Conservation (phyloP, 495 filamentous ascomycete genomes). For the Chaetomium cochliodes region DNA sequence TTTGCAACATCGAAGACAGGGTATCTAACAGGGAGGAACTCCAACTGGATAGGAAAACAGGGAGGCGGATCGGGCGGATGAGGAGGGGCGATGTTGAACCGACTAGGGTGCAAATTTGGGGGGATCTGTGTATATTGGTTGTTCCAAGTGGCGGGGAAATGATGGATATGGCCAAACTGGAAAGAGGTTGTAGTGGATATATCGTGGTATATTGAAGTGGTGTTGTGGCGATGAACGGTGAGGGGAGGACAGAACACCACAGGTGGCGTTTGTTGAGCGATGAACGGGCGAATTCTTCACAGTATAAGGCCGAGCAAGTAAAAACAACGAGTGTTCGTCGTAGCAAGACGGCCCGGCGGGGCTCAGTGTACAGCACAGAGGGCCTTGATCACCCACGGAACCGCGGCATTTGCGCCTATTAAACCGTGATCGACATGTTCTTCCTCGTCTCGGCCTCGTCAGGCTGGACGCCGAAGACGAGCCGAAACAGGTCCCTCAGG, state of each 20-base stretch:
- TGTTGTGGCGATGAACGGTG: neutral
- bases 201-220: neutral
- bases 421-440: slow-evolving; percentile 50
- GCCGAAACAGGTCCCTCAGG: slow-evolving; percentile 72
- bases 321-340: neutral
- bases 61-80: neutral
- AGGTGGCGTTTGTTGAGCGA: neutral
- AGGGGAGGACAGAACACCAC: neutral
- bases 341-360: too few species aligned
- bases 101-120: neutral
- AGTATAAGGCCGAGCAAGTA: neutral
- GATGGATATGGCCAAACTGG: neutral
- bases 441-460: slow-evolving; percentile 66
- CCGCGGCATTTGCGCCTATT: neutral
- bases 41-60: neutral
- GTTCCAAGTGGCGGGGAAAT: neutral
- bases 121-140: neutral
- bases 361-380: neutral
- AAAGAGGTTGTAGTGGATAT: neutral
- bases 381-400: neutral
- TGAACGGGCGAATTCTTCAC: neutral
- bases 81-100: neutral
- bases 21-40: slow-evolving; percentile 30
- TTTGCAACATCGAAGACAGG: slow-evolving; percentile 15
- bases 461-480: slow-evolving; percentile 80